These are phyloP conservation scores for Uronychia binucleata DNA, from an alignment of 73 alveolate species.

Conservation along the genomic window DNA sequence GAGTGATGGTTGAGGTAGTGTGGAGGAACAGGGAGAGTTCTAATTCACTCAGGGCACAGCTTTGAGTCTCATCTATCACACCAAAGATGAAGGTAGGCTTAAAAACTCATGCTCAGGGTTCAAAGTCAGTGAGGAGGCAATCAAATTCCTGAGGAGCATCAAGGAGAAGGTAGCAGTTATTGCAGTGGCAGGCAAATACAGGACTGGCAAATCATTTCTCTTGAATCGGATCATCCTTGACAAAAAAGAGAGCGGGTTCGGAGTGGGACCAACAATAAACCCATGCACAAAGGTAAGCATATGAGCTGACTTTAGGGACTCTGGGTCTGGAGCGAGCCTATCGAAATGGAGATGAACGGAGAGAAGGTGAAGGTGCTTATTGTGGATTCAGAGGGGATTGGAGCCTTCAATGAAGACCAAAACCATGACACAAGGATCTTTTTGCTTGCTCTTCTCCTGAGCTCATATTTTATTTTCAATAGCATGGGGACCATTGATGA, in stretches of 20 bases:
- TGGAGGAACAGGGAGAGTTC: too few relatives aligned
- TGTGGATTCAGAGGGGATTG: conserved; percentile 86
- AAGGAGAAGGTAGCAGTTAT: conserved; percentile 82
- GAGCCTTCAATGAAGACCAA: conserved; percentile 91
- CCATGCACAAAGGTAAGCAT: conserved; percentile 77
- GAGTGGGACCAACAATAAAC: conserved; percentile 89
- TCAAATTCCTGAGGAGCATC: conserved; percentile 33
- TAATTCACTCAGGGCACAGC: neutral
- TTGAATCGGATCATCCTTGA: conserved; percentile 84
- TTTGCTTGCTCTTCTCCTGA: conserved; percentile 47
- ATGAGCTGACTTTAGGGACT: conserved; percentile 42
- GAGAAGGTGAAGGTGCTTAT: conserved; percentile 74
- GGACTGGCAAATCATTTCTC: conserved; percentile 91
- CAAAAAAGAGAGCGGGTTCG: conserved; percentile 70
- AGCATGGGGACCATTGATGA: conserved; percentile 70
- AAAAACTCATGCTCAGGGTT: conserved; percentile 26
- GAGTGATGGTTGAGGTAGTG: too few relatives aligned
- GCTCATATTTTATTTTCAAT: conserved; percentile 53
- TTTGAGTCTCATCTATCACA: neutral
- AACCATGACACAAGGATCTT: conserved; percentile 88
- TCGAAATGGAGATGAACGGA: conserved; percentile 74
- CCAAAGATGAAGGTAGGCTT: neutral
- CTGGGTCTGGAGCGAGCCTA: conserved; percentile 86
- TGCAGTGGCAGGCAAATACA: conserved; percentile 89
- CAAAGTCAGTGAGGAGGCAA: conserved; percentile 61